phyloP scores from a whole-genome alignment of 306 rosid species.

The Geum urbanum region DNA sequence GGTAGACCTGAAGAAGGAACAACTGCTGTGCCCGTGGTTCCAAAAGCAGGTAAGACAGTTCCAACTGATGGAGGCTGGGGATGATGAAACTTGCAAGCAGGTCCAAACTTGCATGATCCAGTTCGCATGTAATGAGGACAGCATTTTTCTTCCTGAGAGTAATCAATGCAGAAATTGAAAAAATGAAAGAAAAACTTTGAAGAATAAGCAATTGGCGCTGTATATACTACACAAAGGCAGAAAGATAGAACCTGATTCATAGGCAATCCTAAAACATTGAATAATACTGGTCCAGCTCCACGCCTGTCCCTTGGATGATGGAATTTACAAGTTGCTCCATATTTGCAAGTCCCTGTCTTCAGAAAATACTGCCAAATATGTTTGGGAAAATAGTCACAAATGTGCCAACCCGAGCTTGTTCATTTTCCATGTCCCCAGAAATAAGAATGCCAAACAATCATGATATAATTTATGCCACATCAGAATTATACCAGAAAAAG shows the following conservation, averaged over 20 bases:
- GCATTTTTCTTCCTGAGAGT: slow-evolving; percentile 74
- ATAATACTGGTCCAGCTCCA: slow-evolving; percentile 82
- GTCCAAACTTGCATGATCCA: slow-evolving; percentile 84
- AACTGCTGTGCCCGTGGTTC: slow-evolving; percentile 41
- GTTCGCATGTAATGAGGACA: slow-evolving; percentile 90
- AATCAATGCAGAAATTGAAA: slow-evolving; percentile 3
- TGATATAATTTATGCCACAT: background rate
- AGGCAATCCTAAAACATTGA: slow-evolving; percentile 80
- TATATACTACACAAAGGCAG: background rate
- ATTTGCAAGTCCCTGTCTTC: slow-evolving; percentile 97
- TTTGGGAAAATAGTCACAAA: slow-evolving; percentile 22
- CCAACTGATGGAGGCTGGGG: slow-evolving; percentile 64
- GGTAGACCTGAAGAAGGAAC: slow-evolving; percentile 59
- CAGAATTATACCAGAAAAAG: background rate
- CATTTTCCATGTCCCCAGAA: slow-evolving; percentile 6
- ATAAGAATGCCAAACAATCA: background rate
- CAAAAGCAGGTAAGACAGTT: slow-evolving; percentile 44
- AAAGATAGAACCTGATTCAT: slow-evolving; percentile 67
- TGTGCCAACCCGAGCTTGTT: background rate
- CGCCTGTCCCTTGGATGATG: slow-evolving; percentile 95
- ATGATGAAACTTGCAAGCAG: slow-evolving; percentile 91
- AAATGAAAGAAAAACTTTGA: background rate
- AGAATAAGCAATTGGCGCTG: background rate
- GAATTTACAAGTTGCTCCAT: slow-evolving; percentile 90
- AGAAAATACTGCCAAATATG: slow-evolving; percentile 71